These are phyloP conservation scores for Spinellus fusiger DNA, from an alignment of 192 early-diverging fungal species.

Conservation along the genomic window DNA sequence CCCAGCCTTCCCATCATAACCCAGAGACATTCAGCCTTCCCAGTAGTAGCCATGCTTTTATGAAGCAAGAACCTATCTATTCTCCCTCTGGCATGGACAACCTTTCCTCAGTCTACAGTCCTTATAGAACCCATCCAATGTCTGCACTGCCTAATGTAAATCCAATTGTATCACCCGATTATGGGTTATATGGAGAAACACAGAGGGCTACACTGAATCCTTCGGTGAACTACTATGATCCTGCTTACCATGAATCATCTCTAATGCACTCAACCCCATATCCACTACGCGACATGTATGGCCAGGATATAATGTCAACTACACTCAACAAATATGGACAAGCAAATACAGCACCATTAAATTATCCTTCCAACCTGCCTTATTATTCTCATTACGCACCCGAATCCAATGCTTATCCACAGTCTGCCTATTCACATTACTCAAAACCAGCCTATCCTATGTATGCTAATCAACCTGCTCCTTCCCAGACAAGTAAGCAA, in stretches of 20 bases:
- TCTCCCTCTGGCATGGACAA: slow-evolving; percentile 42
- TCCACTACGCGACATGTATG: not conserved
- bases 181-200: slow-evolving; percentile 59
- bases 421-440: not conserved
- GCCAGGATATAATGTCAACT: too few relatives aligned
- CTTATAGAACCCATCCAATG: slow-evolving; percentile 42
- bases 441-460: not conserved
- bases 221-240: not conserved
- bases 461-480: not conserved
- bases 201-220: slow-evolving; percentile 45
- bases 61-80: slow-evolving; percentile 26
- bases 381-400: not conserved
- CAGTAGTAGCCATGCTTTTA: slow-evolving; percentile 21
- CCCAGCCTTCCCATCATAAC: slow-evolving; percentile 30
- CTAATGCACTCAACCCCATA: not conserved
- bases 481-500: not conserved
- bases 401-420: not conserved
- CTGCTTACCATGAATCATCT: not conserved
- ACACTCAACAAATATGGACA: not conserved
- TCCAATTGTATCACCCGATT: slow-evolving; percentile 47
- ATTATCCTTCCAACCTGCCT: not conserved
- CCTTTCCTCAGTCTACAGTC: slow-evolving; percentile 44
- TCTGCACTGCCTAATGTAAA: slow-evolving; percentile 43
- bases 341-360: not conserved
- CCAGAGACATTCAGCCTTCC: slow-evolving; percentile 27